Evolutionary conservation across 495 filamentous ascomycete genomes (phyloP).

Genomic region (Neurospora sp.): DNA sequence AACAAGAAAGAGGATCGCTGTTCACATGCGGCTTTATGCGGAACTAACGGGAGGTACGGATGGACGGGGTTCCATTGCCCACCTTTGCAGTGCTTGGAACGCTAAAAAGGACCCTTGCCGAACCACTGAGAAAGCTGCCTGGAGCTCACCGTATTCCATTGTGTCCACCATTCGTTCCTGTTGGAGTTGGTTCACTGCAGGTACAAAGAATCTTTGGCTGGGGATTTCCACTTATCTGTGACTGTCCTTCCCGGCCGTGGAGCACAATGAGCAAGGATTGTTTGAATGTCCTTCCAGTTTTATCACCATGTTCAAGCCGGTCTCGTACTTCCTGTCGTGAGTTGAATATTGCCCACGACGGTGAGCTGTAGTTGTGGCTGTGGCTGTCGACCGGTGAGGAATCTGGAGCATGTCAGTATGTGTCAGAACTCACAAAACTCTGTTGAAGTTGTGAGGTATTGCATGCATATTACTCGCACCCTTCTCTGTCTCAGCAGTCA

Average conservation of each 20-base stretch:
- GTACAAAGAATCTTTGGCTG: neutral
- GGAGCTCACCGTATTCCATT: neutral
- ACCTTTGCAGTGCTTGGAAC: too few relatives aligned
- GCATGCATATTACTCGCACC: neutral
- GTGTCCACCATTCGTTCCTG: neutral
- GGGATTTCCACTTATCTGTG: neutral
- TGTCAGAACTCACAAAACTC: neutral
- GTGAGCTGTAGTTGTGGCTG: neutral
- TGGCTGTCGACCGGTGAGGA: neutral
- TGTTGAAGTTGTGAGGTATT: neutral
- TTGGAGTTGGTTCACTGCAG: neutral
- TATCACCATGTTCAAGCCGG: neutral
- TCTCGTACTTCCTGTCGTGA: neutral
- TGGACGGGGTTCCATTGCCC: neutral
- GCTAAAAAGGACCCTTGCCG: neutral
- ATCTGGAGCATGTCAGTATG: neutral
- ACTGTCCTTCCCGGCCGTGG: neutral
- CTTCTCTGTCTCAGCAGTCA: neutral
- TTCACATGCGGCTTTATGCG: neutral
- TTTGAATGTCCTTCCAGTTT: neutral
- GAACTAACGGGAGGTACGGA: neutral
- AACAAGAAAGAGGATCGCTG: neutral
- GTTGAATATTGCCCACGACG: neutral
- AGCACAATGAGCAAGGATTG: neutral
- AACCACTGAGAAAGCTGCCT: neutral